These are phyloP conservation scores for Ammopiptanthus mongolicus DNA, from an alignment of 306 rosid genomes.

Conservation along the genomic window DNA sequence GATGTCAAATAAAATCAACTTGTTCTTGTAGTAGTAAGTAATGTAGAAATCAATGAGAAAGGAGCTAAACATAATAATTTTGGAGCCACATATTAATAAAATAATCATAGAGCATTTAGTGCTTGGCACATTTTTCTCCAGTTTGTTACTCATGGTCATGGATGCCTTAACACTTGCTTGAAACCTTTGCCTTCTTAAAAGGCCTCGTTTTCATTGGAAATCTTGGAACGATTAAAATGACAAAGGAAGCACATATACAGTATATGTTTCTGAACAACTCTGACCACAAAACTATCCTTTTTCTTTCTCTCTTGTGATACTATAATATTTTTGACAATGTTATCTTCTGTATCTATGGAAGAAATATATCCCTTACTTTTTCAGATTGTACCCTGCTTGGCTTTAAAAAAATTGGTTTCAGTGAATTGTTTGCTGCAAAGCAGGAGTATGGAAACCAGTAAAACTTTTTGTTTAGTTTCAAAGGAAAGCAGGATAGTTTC, in stretches of 20 bases:
- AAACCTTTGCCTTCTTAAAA: not conserved
- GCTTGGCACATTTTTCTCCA: not conserved
- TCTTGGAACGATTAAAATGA: not conserved
- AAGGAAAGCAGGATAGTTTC: not conserved
- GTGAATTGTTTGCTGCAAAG: slow-evolving; percentile 5
- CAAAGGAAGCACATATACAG: not conserved
- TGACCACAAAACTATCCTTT: not conserved
- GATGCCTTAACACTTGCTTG: slow-evolving; percentile 3
- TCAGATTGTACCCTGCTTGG: not conserved
- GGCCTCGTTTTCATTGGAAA: not conserved
- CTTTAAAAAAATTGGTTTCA: not conserved
- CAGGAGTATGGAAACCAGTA: not conserved
- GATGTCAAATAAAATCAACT: slow-evolving; percentile 13
- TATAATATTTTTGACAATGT: not conserved
- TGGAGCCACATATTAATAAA: slow-evolving; percentile 5
- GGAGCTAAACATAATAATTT: slow-evolving; percentile 2
- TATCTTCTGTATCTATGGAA: slow-evolving; percentile 1
- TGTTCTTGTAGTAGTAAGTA: not conserved
- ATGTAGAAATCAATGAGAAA: not conserved
- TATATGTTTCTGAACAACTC: slow-evolving; percentile 2
- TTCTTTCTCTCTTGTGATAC: not conserved
- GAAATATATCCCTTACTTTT: not conserved
- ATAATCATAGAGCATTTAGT: not conserved
- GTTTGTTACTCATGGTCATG: slow-evolving; percentile 2
- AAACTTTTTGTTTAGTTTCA: not conserved